Conservation (phyloP, 2,329 filamentous ascomycete species). For the Corniculantispora saksenae region DNA sequence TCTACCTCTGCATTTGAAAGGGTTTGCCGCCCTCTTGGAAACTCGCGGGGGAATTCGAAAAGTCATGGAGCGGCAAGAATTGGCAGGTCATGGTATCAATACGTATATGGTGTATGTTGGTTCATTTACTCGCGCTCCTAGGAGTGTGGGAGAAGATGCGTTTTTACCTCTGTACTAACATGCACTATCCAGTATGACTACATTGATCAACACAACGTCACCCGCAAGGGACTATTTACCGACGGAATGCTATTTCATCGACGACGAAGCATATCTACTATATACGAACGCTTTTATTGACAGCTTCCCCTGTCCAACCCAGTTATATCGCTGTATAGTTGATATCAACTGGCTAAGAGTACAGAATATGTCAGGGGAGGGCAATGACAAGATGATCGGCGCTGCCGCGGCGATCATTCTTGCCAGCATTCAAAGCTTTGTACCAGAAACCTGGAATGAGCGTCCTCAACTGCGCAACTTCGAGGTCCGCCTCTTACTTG, state of each 20-base stretch:
- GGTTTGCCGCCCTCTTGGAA: neutral
- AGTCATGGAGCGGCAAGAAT: neutral
- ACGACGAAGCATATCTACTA: neutral
- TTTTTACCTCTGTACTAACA: neutral
- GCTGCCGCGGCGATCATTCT: neutral
- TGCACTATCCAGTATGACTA: neutral
- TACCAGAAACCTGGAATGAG: neutral
- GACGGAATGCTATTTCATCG: neutral
- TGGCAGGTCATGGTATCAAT: too few relatives aligned
- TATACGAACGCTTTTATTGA: neutral
- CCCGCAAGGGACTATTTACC: neutral
- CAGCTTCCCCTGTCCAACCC: neutral
- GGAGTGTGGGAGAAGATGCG: too few relatives aligned
- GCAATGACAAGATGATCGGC: neutral
- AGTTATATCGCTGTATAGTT: neutral
- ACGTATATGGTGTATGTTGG: neutral
- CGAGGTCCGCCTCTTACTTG: neutral
- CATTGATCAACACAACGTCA: neutral
- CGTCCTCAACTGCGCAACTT: neutral
- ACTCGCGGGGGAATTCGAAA: neutral
- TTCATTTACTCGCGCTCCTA: neutral
- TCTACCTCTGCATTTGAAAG: neutral
- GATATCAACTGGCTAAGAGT: neutral
- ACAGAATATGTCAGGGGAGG: neutral
- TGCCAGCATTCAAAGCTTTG: neutral